phyloP scores from a whole-genome alignment of 1,284 basidiomycete species.

The Stygiomarasmius scandens region DNA sequence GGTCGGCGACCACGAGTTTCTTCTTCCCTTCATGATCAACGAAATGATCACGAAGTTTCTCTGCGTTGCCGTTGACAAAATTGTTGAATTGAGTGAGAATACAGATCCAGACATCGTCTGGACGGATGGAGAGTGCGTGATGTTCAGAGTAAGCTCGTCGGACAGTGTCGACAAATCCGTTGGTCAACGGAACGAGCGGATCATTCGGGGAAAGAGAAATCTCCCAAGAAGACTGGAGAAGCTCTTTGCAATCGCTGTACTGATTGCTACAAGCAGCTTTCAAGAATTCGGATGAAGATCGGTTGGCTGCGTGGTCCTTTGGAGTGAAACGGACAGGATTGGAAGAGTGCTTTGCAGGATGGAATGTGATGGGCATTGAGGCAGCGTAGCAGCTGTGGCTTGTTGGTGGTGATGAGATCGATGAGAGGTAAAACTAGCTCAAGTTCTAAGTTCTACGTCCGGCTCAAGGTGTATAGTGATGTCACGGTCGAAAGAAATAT shows the following conservation, averaged over 20 bases:
- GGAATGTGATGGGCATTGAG: not conserved
- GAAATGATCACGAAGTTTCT: constrained; percentile 41
- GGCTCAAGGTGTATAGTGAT: too few species aligned
- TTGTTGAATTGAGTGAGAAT: constrained; percentile 48
- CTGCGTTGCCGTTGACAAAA: constrained; percentile 45
- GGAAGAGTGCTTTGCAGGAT: not conserved
- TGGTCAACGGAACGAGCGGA: constrained; percentile 12
- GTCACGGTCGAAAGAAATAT: too few species aligned
- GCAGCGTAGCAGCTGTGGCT: too few species aligned
- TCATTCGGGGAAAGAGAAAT: not conserved
- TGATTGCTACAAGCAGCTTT: not conserved
- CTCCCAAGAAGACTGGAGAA: constrained; percentile 20
- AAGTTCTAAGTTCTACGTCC: too few species aligned
- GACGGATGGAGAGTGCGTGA: constrained; percentile 37
- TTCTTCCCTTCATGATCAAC: constrained; percentile 42
- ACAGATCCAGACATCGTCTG: constrained; percentile 49
- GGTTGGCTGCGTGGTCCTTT: not conserved
- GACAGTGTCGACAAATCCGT: constrained; percentile 41
- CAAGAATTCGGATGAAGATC: not conserved
- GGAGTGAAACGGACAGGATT: not conserved
- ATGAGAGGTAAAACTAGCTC: too few species aligned
- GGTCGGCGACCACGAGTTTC: constrained; percentile 29
- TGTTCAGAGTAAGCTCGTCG: constrained; percentile 42
- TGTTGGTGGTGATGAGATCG: too few species aligned
- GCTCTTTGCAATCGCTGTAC: constrained; percentile 3